phyloP scores from a whole-genome alignment of 2,329 filamentous ascomycete species.

The Periglandula ipomoeae region DNA sequence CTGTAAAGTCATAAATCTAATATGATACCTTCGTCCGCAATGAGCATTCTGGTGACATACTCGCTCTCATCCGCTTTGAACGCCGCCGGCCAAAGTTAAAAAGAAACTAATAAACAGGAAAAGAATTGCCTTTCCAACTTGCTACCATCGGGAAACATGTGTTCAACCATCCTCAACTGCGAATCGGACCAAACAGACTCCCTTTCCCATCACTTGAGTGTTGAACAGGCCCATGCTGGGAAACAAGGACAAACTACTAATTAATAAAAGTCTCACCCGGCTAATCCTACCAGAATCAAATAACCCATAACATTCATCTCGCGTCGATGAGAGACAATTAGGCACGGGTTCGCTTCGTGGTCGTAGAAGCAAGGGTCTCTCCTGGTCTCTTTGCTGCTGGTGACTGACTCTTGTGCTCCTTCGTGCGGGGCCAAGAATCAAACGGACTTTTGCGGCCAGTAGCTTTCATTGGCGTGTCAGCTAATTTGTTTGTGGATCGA shows the following conservation, averaged over 20 bases:
- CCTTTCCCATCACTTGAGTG: neutral
- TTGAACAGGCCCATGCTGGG: neutral
- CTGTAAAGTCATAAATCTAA: conserved; percentile 7
- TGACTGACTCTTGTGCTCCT: conserved; percentile 41
- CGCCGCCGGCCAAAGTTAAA: conserved; percentile 1
- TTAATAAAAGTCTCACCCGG: conserved; percentile 1
- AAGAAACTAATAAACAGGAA: neutral
- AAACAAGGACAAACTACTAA: neutral
- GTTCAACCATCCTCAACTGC: conserved; percentile 1
- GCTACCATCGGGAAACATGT: neutral
- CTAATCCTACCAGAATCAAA: conserved; percentile 1
- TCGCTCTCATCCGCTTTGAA: conserved; percentile 3
- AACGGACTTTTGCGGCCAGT: conserved; percentile 46
- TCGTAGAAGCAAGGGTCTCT: conserved; percentile 20
- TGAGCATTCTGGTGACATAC: conserved; percentile 4
- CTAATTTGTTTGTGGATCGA: conserved; percentile 43
- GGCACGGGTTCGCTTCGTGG: conserved; percentile 27
- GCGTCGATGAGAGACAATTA: conserved; percentile 10
- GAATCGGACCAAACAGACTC: conserved; percentile 1
- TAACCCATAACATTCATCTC: neutral
- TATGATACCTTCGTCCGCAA: conserved; percentile 2
- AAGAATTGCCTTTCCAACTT: neutral
- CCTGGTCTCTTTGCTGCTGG: conserved; percentile 32
- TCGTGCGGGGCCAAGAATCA: conserved; percentile 59
- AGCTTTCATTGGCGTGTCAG: conserved; percentile 32